Conservation (phyloP, 2,329 filamentous ascomycete genomes). For the Truncatella angustata region DNA sequence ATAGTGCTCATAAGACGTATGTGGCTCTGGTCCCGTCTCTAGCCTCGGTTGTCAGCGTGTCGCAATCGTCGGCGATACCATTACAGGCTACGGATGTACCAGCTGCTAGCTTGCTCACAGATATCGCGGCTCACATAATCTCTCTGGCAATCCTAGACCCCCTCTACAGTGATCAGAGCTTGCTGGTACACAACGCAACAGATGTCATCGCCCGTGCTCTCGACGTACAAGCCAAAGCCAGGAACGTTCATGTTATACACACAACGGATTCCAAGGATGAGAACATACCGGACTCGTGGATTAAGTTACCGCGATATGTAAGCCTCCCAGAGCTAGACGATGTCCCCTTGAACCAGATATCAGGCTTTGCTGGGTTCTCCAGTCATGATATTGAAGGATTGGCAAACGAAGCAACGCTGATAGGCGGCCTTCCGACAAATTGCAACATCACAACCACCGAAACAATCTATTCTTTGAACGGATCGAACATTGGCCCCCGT, state of each 20-base stretch:
- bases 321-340: not conserved
- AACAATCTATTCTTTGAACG: too few species aligned
- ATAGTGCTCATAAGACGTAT: not conserved
- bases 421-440: too few species aligned
- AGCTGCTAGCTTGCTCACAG: too few species aligned
- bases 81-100: too few species aligned
- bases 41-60: not conserved
- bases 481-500: too few species aligned
- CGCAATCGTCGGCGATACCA: not conserved
- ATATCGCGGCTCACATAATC: too few species aligned
- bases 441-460: too few species aligned
- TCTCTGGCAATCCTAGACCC: not conserved
- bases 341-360: not conserved
- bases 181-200: not conserved
- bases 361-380: not conserved
- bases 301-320: not conserved
- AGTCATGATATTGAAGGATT: too few species aligned
- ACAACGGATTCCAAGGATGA: not conserved
- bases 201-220: not conserved
- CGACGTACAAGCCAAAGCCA: not conserved
- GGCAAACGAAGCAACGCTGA: too few species aligned
- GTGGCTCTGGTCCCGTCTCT: not conserved
- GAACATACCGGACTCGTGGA: not conserved
- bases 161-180: not conserved
- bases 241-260: not conserved